phyloP scores from a whole-genome alignment of 2,329 filamentous ascomycete species.

The Proliferodiscus dingleyae region DNA sequence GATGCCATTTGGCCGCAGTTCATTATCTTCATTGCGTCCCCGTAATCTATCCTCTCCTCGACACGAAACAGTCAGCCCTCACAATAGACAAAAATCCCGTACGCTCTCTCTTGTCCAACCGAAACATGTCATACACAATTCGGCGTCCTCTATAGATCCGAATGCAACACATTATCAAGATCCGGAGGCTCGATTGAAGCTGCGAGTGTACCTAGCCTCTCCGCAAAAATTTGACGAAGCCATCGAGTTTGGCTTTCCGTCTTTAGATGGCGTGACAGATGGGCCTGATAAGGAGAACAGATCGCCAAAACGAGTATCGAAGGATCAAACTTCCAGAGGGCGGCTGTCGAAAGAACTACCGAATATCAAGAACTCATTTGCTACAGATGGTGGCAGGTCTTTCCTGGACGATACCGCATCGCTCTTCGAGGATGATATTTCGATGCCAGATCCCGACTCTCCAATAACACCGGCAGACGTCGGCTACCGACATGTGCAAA shows the following conservation, averaged over 20 bases:
- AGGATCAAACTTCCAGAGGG: slow-evolving; percentile 17
- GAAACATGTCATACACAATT: slow-evolving; percentile 36
- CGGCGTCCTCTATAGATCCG: slow-evolving; percentile 57
- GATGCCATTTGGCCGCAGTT: slow-evolving; percentile 55
- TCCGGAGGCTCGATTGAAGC: slow-evolving; percentile 78
- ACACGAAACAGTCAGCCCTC: slow-evolving; percentile 24
- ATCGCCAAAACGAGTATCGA: slow-evolving; percentile 19
- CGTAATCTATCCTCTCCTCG: slow-evolving; percentile 20
- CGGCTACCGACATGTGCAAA: slow-evolving; percentile 26
- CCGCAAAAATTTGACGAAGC: slow-evolving; percentile 95
- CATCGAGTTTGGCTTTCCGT: slow-evolving; percentile 87
- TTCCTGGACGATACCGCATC: slow-evolving; percentile 57
- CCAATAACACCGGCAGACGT: slow-evolving; percentile 28
- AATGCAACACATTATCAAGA: slow-evolving; percentile 82
- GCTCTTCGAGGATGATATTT: slow-evolving; percentile 50
- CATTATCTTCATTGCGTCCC: slow-evolving; percentile 34
- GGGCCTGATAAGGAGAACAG: slow-evolving; percentile 31
- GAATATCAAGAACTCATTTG: slow-evolving; percentile 27
- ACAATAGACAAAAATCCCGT: slow-evolving; percentile 43
- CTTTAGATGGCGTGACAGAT: slow-evolving; percentile 43
- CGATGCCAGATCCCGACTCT: slow-evolving; percentile 54
- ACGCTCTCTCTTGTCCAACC: slow-evolving; percentile 50
- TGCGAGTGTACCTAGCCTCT: slow-evolving; percentile 80
- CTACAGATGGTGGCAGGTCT: slow-evolving; percentile 48
- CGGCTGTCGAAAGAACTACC: slow-evolving; percentile 22